Evolutionary conservation across 257 asterid species (phyloP), one percentile per base, ranked within the genome.

Genomic region (Capsicum baccatum): DNA sequence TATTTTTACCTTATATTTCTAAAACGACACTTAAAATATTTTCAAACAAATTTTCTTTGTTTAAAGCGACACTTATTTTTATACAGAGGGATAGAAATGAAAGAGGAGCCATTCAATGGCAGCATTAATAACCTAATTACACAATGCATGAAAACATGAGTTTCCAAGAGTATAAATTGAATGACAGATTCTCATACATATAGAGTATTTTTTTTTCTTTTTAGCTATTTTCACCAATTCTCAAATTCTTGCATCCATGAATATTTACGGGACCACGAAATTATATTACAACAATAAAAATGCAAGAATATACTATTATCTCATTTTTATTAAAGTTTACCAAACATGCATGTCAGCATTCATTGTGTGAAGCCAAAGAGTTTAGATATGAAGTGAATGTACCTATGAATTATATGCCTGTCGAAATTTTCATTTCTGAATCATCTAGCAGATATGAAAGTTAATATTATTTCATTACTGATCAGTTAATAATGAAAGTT

Each of bases 321-420:
- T 39, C 44, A 3, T 3, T 39, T 39, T 39, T 26, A 26, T 26
- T 21, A 76, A 52, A 8, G 79, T 44, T 76, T 54, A 54, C 50
- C 81, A 76, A 54, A 54, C 63, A 76, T 76, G 62, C n/a, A 26
- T 52, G 47, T 12, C 17, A 76, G 48, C 63, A 52, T 76, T 74
- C 81, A 52, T 52, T 21, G 62, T 6, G 47, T 6, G 57, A 48
- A n/a, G 6, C n/a, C 71, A 11, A 26, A 10, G 17, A 66, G 1
- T 26, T 52, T 63, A 13, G 15, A 50, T 21, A 52, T 76, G 63
- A 76, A 52, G 0, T 74, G 44, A 48, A 50, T 48, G 5, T 48
- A 50, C 3, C 80, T 74, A 74, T 50, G 50, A 50, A 52, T 76
- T 76, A 76, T 52, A 52, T 52, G 21, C 10, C 1, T 42, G 4